Base-by-base conservation (phyloP, 2,329 filamentous ascomycete genomes). In the Fusarium drepaniforme region DNA sequence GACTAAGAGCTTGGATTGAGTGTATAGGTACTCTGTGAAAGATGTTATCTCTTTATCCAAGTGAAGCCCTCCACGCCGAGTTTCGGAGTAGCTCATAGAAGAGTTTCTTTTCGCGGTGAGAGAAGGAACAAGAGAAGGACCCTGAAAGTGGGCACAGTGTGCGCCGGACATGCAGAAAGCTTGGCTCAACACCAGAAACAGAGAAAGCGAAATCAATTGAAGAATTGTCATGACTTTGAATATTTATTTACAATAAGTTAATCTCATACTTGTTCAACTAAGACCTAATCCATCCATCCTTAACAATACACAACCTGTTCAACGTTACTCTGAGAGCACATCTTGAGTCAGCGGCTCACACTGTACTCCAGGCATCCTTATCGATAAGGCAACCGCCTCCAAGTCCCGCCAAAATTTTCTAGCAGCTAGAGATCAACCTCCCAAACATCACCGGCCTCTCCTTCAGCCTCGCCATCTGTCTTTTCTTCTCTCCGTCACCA, bases 391-490 rank as follows among this genome's bases (percentile, higher is more conserved):
- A 62, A 38, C 68, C 58, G 15, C 57, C 68, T 59, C 67, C 37
- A 61, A 60, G 71, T 76, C 78, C 78, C 75, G 77, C 78, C 79
- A 79, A 80, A 81, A 74, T 77, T 79, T 80, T 80, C 77, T 66
- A 66, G 66, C 66, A 13, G 21, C 23, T 37, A 71, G 68, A 68
- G 77, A 72, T 67, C 70, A 69, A 66, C 64, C 63, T 68, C 68
- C 69, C 68, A 74, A 74, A 69, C 64, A 69, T 61, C 69, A 75
- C 63, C 44, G 62, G 42, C 53, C 63, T 53, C 66, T 49, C 25
- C 64, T 70, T 76, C 77, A 80, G 77, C 77, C 78, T 80, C 70
- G 75, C 66, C 70, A 67, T 70, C 70, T 35, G 33, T 60, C 33
- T 72, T 61, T 62, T 38, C 49, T 25, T 60, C 63, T 56, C 46